Conservation (phyloP, 331 rosid genomes). For the Rhamnella rubrinervis region DNA sequence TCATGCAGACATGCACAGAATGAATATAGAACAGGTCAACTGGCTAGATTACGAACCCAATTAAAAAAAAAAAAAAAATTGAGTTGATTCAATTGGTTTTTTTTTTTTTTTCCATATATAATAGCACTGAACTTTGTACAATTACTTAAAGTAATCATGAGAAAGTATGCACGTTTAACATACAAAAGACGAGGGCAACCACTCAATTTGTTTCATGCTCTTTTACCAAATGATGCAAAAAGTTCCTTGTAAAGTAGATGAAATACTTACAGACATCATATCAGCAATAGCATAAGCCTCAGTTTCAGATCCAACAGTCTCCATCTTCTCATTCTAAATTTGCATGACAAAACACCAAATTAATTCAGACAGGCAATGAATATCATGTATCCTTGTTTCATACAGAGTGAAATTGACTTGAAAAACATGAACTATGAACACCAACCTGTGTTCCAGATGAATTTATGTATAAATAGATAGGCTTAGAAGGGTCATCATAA, state of each 20-base stretch:
- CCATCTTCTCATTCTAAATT: constrained; percentile 72
- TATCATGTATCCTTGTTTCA: neutral
- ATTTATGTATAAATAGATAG: constrained; percentile 83
- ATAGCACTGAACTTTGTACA: neutral
- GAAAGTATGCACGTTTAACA: neutral
- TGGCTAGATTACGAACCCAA: neutral
- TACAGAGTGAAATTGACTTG: neutral
- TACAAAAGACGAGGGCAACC: neutral
- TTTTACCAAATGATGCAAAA: neutral
- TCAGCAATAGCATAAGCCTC: constrained; percentile 94
- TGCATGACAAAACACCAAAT: constrained; percentile 13
- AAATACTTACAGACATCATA: constrained; percentile 73
- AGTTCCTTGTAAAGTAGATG: neutral
- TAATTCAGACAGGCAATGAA: constrained; percentile 5
- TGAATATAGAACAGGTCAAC: neutral
- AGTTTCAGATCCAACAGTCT: constrained; percentile 83
- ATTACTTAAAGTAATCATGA: neutral
- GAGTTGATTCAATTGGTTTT: neutral
- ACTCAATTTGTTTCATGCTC: neutral
- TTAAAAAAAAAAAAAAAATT: neutral
- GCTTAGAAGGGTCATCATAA: constrained; percentile 76
- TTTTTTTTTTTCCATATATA: neutral
- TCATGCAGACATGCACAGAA: constrained; percentile 24
- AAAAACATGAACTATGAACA: constrained; percentile 15
- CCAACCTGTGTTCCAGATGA: constrained; percentile 89